These are phyloP conservation scores for Coemansia sp. DNA, from an alignment of 192 early-diverging fungal species.

Conservation along the genomic window DNA sequence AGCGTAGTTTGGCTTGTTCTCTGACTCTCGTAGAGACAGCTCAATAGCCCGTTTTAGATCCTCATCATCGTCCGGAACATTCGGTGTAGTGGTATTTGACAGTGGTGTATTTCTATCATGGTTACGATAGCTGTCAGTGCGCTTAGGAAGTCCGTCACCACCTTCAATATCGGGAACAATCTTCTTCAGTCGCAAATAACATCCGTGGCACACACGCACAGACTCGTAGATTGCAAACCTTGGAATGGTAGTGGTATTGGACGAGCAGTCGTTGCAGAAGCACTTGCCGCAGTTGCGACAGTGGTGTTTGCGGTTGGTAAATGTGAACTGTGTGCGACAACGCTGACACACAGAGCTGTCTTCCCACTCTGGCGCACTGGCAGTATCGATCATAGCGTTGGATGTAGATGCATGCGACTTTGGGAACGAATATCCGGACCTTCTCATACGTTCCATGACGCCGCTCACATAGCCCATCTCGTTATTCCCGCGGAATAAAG, in stretches of 20 bases:
- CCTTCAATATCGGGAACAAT: slow-evolving; percentile 42
- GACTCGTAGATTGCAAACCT: slow-evolving; percentile 83
- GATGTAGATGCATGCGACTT: slow-evolving; percentile 61
- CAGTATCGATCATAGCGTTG: slow-evolving; percentile 78
- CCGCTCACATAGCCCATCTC: slow-evolving; percentile 78
- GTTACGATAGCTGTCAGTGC: slow-evolving; percentile 11
- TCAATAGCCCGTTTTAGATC: slow-evolving; percentile 93
- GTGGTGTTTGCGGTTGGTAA: slow-evolving; percentile 97
- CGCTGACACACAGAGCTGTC: slow-evolving; percentile 92
- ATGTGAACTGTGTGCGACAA: slow-evolving; percentile 88
- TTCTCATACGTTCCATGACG: slow-evolving; percentile 77
- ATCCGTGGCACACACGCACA: slow-evolving; percentile 95
- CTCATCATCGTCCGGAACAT: slow-evolving; percentile 72
- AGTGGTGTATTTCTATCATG: slow-evolving; percentile 3
- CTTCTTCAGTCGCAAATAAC: slow-evolving; percentile 74
- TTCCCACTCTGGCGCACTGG: slow-evolving; percentile 93
- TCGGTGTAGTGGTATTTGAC: slow-evolving; percentile 11
- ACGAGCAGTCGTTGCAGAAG: slow-evolving; percentile 91
- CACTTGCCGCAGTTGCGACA: slow-evolving; percentile 96
- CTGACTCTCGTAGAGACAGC: slow-evolving; percentile 72
- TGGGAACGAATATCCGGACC: slow-evolving; percentile 70
- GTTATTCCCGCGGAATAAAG: slow-evolving; percentile 73
- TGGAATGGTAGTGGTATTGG: slow-evolving; percentile 80
- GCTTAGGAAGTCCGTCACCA: slow-evolving; percentile 10
- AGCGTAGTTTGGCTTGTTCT: slow-evolving; percentile 50